These are phyloP conservation scores for Aspergillus sergii DNA, from an alignment of 2,329 filamentous ascomycete species.

Conservation along the genomic window DNA sequence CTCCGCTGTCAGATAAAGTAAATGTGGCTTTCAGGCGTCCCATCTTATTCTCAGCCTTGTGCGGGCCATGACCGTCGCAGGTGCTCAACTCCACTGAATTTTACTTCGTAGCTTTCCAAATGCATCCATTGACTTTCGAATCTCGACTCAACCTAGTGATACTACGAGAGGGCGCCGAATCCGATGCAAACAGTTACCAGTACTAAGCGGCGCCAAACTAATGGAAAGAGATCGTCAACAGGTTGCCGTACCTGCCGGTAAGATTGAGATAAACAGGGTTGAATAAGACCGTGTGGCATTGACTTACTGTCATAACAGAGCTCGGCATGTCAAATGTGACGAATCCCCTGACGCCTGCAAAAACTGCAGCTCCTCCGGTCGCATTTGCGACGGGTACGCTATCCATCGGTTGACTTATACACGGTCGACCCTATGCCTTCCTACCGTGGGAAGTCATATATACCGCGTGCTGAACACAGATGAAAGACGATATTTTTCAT, in stretches of 20 bases:
- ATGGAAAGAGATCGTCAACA: neutral
- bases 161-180: too few relatives aligned
- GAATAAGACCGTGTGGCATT: slow-evolving; percentile 8
- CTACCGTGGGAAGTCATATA: neutral
- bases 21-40: too few relatives aligned
- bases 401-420: neutral
- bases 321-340: slow-evolving; percentile 40
- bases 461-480: slow-evolving; percentile 30
- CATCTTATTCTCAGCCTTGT: too few relatives aligned
- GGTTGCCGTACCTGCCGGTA: slow-evolving; percentile 13
- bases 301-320: neutral
- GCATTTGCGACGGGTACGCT: slow-evolving; percentile 44
- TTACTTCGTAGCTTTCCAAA: too few relatives aligned
- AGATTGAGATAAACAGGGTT: neutral
- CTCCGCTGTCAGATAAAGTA: too few relatives aligned
- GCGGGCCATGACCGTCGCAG: too few relatives aligned
- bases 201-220: neutral
- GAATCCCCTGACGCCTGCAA: slow-evolving; percentile 41
- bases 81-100: too few relatives aligned
- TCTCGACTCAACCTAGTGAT: too few relatives aligned
- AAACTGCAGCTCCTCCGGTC: slow-evolving; percentile 38
- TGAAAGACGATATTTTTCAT: slow-evolving; percentile 23
- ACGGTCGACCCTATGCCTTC: neutral
- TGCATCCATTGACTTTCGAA: too few relatives aligned
- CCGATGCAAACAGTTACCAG: too few relatives aligned